phyloP scores from a whole-genome alignment of 108 stramenopile species.

The Cyclotella baltica region DNA sequence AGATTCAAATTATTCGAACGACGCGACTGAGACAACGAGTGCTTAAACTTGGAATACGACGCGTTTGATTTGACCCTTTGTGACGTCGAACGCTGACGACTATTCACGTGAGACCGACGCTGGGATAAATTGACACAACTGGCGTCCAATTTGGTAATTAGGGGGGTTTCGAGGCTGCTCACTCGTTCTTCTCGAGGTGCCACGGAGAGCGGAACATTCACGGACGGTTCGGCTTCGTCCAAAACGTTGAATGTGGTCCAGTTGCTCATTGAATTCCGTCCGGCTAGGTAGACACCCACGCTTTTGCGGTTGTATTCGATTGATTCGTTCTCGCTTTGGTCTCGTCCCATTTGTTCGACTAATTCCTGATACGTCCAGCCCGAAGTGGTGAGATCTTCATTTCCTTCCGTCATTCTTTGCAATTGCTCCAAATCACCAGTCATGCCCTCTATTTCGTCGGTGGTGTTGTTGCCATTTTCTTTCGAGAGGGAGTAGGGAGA shows the following conservation, averaged over 20 bases:
- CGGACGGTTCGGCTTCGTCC: neutral
- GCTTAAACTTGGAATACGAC: neutral
- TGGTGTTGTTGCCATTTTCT: constrained; percentile 9
- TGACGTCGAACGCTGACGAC: constrained; percentile 21
- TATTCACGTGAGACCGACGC: constrained; percentile 25
- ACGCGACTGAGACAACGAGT: constrained; percentile 1
- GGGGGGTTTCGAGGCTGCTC: constrained; percentile 16
- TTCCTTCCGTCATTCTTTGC: neutral
- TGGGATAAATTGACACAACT: constrained; percentile 32
- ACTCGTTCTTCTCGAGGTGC: neutral
- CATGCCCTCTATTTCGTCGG: neutral
- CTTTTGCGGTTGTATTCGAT: constrained; percentile 29
- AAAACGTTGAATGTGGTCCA: constrained; percentile 19
- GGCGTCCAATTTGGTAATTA: constrained; percentile 1
- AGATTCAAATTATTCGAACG: constrained; percentile 23
- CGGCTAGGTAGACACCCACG: constrained; percentile 35
- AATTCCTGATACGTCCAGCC: constrained; percentile 51
- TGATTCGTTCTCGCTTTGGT: constrained; percentile 13
- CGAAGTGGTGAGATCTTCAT: constrained; percentile 25
- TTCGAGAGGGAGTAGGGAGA: constrained; percentile 31
- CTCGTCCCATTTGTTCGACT: constrained; percentile 17
- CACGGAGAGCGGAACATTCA: neutral
- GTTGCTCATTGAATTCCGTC: constrained; percentile 36
- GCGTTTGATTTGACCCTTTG: neutral
- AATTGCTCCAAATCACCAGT: neutral